Conservation (phyloP, 2,329 filamentous ascomycete species). For the Lasiodiplodia gonubiensis region DNA sequence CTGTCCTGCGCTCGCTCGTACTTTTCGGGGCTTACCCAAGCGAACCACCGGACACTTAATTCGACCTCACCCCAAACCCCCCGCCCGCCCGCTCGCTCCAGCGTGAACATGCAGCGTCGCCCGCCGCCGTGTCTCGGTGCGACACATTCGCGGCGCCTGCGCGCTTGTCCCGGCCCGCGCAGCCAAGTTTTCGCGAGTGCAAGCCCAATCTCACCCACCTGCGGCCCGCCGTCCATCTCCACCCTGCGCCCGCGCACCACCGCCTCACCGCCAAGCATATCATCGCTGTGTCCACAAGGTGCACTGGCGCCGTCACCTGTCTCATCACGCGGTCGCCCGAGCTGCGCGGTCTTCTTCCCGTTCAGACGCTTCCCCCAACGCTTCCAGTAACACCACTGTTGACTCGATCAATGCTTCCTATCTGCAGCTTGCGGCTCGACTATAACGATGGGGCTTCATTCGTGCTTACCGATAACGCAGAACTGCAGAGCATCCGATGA, state of each 20-base stretch:
- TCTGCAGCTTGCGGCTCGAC: neutral
- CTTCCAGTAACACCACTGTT: constrained; percentile 1
- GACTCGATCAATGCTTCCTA: neutral
- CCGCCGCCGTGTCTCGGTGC: neutral
- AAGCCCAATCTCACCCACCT: constrained; percentile 5
- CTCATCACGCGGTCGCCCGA: neutral
- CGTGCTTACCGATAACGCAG: neutral
- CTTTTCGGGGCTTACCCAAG: constrained; percentile 29
- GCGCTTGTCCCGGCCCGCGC: neutral
- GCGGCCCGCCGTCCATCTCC: neutral
- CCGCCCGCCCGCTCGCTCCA: neutral
- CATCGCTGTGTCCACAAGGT: neutral
- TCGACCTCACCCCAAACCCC: constrained; percentile 24
- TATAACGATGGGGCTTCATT: neutral
- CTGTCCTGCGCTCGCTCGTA: constrained; percentile 28
- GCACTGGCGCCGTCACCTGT: neutral
- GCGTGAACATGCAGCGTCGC: neutral
- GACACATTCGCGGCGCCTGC: neutral
- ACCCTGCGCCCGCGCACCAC: constrained; percentile 1
- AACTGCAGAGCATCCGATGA: neutral
- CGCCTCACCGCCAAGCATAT: constrained; percentile 3
- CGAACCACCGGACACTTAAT: constrained; percentile 28
- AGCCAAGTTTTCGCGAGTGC: constrained; percentile 4
- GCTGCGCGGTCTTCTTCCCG: constrained; percentile 2
- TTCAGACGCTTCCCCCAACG: neutral